Evolutionary conservation across 78 protist genomes (phyloP).

Genomic region (Planoprotostelium fungivorum): DNA sequence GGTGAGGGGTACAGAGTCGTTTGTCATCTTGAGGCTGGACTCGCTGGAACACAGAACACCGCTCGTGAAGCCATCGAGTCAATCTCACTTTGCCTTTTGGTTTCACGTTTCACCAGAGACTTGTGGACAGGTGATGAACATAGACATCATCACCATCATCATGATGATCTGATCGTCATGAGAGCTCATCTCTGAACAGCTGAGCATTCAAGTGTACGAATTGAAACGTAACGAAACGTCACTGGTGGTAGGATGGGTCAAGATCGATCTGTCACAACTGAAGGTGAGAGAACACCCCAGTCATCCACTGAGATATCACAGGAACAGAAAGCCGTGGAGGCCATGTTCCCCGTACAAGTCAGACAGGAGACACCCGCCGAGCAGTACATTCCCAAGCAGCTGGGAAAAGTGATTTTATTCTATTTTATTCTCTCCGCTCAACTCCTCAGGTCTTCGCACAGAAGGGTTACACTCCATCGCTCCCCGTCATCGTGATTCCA

Average conservation of each 20-base stretch:
- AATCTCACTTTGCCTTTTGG: background rate
- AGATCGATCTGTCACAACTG: background rate
- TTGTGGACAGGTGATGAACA: background rate
- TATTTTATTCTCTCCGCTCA: background rate
- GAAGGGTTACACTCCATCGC: background rate
- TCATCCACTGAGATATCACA: background rate
- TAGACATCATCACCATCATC: background rate
- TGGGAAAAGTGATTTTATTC: background rate
- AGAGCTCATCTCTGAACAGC: background rate
- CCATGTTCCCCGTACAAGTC: background rate
- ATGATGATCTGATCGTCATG: background rate
- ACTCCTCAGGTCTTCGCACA: background rate
- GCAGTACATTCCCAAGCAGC: background rate
- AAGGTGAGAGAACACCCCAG: background rate
- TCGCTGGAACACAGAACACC: background rate
- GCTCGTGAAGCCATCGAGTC: background rate
- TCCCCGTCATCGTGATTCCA: background rate
- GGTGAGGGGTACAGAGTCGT: background rate
- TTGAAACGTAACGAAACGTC: background rate
- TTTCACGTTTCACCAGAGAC: background rate
- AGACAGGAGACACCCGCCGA: background rate
- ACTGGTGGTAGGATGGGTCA: background rate
- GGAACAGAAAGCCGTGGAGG: background rate
- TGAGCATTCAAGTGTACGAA: background rate
- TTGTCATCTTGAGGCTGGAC: background rate